Base-by-base conservation (phyloP, 306 rosid genomes). In the Trifolium fragiferum region DNA sequence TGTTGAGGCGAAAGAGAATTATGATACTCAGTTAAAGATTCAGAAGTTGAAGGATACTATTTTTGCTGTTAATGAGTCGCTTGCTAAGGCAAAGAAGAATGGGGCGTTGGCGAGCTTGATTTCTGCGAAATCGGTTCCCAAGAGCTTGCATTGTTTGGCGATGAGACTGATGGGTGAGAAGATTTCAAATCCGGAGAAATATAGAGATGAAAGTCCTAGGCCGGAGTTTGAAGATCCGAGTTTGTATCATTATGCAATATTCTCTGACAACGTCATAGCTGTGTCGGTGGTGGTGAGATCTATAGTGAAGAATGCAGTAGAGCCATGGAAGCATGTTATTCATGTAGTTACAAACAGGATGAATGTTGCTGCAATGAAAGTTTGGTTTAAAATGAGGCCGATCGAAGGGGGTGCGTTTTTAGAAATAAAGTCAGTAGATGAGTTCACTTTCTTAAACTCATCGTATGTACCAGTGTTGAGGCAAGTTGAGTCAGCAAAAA, bases 331-430 rank as follows among this genome's bases (percentile, higher is more conserved):
- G 82, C 99, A 95, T 86, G 98, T 92, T 76, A 85, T 95, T 77
- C 99, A 95, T 66, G 78, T 95, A 10, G 98, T 95, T 74, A 87
- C 99, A 0, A 95, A 92, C 74, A 87, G 90, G 89, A 95, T 95
- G 99, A 90, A 92, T 84, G 88, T 95, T 82, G 99, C 92, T 14
- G 98, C 99, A 20, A 95, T 90, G 97, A 95, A 92, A 84, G 98
- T 95, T 58, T 95, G 99, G 99, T 95, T 95, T 78, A 92, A 89
- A 86, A 95, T 95, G 95, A 87, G 99, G 86, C 97, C 98, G 0
- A 78, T 86, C 50, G 96, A 89, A 74, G 88, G 91, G 16, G 96
- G 93, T 62, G 97, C 98, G 0, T 84, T 85, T 82, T 78, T 95
- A 71, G 99, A 95, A 84, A 78, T 95, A 72, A 95, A 92, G 86